Evolutionary conservation across 108 stramenopile species (phyloP), one percentile per base, ranked within the genome.

Genomic region (Nitzschia sp.): DNA sequence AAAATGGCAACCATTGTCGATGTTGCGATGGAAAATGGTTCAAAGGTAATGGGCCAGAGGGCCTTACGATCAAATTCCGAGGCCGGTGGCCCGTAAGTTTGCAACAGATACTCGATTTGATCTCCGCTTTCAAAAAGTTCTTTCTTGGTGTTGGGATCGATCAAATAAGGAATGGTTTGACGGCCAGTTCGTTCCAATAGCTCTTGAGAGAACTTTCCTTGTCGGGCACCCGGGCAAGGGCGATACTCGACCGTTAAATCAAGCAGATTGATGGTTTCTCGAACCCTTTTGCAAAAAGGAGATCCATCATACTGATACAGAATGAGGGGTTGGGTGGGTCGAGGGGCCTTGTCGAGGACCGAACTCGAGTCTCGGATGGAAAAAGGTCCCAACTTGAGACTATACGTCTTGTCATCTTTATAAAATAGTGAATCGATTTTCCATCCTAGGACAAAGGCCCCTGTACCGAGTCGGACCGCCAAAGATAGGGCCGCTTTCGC

Each of bases 291-390:
- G 76, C 93, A 95, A 59, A 71, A 85, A 3, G 97, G 95, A 50
- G 84, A 94, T 1, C 85, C 77, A 48, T 96, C 96, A 41, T 84
- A 94, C 55, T 95, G 95, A 74, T 96, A 97, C 11, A 97, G 44
- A 17, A 96, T 85, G 21, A 97, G 63, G 23, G 85, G 86, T 50
- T 87, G n/a, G 0, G 34, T 19, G 13, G 91, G 90, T 45, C 77
- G 56, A 19, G 77, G 54, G 0, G 76, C 80, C 30, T 65, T 61
- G 9, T 65, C 46, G 59, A 93, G 70, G 17, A 88, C 82, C 25
- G 81, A 74, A 26, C 85, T 84, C n/a, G 80, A 72, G 72, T 95
- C 94, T 16, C 85, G 78, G 23, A 92, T 62, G 21, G 69, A 44
- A 23, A 86, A 64, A 2, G 86, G 88, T 13, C 88, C 88, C 31